Conservation (phyloP, 164 flowering plant species). For the Aristolochia fimbriata region DNA sequence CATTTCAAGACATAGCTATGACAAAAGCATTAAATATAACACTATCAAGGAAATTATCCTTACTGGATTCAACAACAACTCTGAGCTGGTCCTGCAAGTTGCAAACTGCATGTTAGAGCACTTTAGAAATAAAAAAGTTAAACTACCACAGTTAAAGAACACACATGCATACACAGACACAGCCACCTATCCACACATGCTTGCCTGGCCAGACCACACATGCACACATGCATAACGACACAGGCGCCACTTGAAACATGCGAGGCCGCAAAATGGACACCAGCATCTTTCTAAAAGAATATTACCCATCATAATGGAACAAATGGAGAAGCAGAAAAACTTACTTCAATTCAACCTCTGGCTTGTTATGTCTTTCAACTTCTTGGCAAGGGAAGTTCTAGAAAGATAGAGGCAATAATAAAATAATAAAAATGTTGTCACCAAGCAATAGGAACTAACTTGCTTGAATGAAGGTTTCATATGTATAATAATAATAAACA, state of each 20-base stretch:
- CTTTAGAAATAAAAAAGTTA: background rate
- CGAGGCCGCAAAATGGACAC: no score
- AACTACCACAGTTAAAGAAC: background rate
- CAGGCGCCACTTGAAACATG: no score
- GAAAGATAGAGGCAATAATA: constrained; percentile 11
- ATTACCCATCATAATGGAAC: no score
- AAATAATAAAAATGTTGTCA: constrained; percentile 1
- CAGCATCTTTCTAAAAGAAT: no score
- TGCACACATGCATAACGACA: no score
- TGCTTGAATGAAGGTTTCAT: background rate
- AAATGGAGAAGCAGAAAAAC: constrained; percentile 8
- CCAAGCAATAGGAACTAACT: background rate
- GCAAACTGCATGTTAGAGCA: constrained; percentile 10
- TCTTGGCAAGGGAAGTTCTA: constrained; percentile 99
- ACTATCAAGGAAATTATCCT: constrained; percentile 16
- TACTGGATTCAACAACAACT: constrained; percentile 90
- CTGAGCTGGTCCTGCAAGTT: constrained; percentile 86
- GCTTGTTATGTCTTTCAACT: constrained; percentile 99
- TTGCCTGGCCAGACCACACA: no score
- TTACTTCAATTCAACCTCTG: constrained; percentile 95
- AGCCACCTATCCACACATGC: no score
- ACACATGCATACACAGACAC: background rate
- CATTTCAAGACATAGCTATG: no score
- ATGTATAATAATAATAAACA: background rate
- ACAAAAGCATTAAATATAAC: background rate